These are phyloP conservation scores for Lasiodiplodia citricola DNA, from an alignment of 2,329 filamentous ascomycete species.

Conservation along the genomic window DNA sequence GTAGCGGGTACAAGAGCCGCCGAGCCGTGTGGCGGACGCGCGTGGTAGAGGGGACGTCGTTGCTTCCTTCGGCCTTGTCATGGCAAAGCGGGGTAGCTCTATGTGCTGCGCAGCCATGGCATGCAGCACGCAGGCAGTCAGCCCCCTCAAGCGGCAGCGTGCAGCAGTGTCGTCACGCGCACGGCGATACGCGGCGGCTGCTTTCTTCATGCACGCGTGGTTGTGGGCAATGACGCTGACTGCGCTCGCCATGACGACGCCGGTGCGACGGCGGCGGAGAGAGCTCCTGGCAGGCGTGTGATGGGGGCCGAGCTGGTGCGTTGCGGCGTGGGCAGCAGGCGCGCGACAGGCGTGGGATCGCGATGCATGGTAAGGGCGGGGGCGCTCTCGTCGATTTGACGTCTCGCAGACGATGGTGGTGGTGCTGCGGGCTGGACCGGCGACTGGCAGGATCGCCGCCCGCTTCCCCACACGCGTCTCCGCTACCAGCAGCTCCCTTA, in stretches of 20 bases:
- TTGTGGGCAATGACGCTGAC: constrained; percentile 17
- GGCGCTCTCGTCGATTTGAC: neutral
- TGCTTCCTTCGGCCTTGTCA: neutral
- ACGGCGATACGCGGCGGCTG: neutral
- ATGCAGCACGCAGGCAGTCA: constrained; percentile 24
- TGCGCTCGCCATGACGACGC: constrained; percentile 11
- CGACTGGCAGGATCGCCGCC: constrained; percentile 8
- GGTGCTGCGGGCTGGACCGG: neutral
- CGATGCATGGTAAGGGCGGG: neutral
- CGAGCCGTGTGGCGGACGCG: neutral
- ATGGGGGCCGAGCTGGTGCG: neutral
- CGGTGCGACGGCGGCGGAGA: constrained; percentile 1
- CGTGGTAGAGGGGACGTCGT: constrained; percentile 11
- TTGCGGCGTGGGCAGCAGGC: neutral
- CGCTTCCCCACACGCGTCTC: constrained; percentile 9
- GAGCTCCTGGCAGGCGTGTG: neutral
- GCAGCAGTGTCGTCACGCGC: constrained; percentile 19
- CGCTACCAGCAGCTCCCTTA: constrained; percentile 1
- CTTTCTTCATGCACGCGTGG: constrained; percentile 16
- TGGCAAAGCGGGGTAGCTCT: constrained; percentile 24
- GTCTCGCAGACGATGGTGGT: neutral
- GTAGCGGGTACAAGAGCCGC: neutral
- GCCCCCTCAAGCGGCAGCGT: constrained; percentile 22
- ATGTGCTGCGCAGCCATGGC: constrained; percentile 17
- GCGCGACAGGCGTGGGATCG: neutral